A percentile compares a stretch with the other conserved stretches of the same genome.
Evolutionary conservation across 2,329 filamentous ascomycete species (phyloP).

Genomic region (Chaetomiaceae sp.): DNA sequence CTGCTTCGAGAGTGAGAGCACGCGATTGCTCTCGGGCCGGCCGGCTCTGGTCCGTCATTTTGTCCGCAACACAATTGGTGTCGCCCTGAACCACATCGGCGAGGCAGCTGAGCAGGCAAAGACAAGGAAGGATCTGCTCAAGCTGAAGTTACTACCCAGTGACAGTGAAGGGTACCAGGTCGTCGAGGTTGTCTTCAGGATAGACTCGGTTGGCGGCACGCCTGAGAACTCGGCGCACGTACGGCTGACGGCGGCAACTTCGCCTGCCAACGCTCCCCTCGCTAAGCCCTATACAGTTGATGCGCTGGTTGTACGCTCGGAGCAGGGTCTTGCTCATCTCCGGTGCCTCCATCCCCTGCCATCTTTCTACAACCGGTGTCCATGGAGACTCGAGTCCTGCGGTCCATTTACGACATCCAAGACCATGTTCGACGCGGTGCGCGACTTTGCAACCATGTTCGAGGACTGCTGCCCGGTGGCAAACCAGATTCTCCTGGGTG

Average conservation of each 20-base stretch:
- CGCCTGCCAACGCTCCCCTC: conserved; percentile 30
- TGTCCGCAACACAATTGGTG: conserved; percentile 31
- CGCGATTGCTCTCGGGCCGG: conserved; percentile 27
- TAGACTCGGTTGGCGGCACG: conserved; percentile 3
- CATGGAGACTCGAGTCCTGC: conserved; percentile 35
- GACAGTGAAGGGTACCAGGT: conserved; percentile 20
- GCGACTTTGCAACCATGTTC: conserved; percentile 27
- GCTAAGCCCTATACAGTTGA: conserved; percentile 33
- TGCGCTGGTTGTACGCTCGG: conserved; percentile 32
- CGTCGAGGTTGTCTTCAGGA: conserved; percentile 18
- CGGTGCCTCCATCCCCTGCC: conserved; percentile 37
- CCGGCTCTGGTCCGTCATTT: conserved; percentile 29
- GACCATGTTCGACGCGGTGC: conserved; percentile 36
- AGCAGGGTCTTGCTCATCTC: conserved; percentile 31
- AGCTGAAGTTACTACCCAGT: conserved; percentile 12
- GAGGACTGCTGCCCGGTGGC: conserved; percentile 33
- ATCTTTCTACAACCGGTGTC: conserved; percentile 32
- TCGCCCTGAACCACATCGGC: conserved; percentile 38
- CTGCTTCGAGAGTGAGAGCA: conserved; percentile 31
- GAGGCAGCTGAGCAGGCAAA: conserved; percentile 23
- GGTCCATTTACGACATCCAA: conserved; percentile 38
- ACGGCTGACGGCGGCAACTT: conserved; percentile 30
- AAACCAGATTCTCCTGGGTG: conserved; percentile 8
- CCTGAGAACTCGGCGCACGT: conserved; percentile 32
- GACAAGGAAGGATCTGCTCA: conserved; percentile 16